Conservation (phyloP, 2,329 filamentous ascomycete genomes). For the Penicillium sp. region DNA sequence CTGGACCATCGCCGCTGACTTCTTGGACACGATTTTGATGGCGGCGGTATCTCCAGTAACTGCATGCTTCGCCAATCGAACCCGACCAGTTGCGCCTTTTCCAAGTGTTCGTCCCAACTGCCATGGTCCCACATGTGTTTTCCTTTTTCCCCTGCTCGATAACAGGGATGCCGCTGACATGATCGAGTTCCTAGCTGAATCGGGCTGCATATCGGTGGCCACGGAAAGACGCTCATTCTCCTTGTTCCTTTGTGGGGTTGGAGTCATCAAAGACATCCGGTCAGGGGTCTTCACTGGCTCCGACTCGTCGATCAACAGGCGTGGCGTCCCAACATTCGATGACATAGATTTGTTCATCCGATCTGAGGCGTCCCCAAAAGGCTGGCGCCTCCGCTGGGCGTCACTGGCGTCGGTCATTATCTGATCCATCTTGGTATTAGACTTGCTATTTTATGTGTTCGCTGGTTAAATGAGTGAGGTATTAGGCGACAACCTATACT, state of each 20-base stretch:
- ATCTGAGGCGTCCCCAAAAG: slow-evolving; percentile 21
- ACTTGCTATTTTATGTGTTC: background rate
- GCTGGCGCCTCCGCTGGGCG: slow-evolving; percentile 20
- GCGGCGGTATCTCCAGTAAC: slow-evolving; percentile 77
- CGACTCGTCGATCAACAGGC: slow-evolving; percentile 14
- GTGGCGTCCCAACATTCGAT: slow-evolving; percentile 16
- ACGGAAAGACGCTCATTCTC: slow-evolving; percentile 55
- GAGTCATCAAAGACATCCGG: slow-evolving; percentile 29
- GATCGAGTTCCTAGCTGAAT: slow-evolving; percentile 51
- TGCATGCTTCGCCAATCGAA: slow-evolving; percentile 77
- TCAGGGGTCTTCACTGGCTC: slow-evolving; percentile 23
- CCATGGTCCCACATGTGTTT: slow-evolving; percentile 89
- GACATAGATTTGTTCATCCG: slow-evolving; percentile 20
- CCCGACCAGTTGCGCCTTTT: slow-evolving; percentile 82
- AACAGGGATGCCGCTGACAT: slow-evolving; percentile 56
- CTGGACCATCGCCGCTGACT: slow-evolving; percentile 72
- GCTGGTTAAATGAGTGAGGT: too few species aligned
- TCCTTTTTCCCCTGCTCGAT: slow-evolving; percentile 53
- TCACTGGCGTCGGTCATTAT: slow-evolving; percentile 19
- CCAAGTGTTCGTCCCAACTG: slow-evolving; percentile 84
- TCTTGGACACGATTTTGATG: slow-evolving; percentile 91
- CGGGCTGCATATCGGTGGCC: slow-evolving; percentile 46
- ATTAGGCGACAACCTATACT: background rate
- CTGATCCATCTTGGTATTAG: slow-evolving; percentile 9
- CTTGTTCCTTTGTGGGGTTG: slow-evolving; percentile 28